These are phyloP conservation scores for Coemansia umbellata DNA, from an alignment of 192 early-diverging fungal species.

Conservation along the genomic window DNA sequence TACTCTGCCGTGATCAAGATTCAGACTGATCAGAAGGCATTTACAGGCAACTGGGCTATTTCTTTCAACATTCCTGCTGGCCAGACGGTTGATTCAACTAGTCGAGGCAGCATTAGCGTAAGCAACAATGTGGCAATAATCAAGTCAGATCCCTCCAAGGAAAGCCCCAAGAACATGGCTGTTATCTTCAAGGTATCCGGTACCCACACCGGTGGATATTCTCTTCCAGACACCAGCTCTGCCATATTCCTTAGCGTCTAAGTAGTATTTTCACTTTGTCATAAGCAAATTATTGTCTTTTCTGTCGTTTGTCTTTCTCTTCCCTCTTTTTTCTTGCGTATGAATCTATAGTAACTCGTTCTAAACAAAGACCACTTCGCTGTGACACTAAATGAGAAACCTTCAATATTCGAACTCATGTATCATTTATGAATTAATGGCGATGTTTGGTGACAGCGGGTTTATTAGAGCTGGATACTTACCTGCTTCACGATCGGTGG, in stretches of 20 bases:
- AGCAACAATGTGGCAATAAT: slow-evolving; percentile 29
- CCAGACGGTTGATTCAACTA: slow-evolving; percentile 38
- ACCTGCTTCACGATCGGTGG: too few species aligned
- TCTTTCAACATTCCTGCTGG: slow-evolving; percentile 35
- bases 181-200: slow-evolving; percentile 40
- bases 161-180: slow-evolving; percentile 38
- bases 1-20: slow-evolving; percentile 46
- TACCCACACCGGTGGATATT: slow-evolving; percentile 25
- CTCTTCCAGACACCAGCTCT: slow-evolving; percentile 27
- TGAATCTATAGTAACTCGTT: too few species aligned
- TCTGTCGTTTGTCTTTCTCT: too few species aligned
- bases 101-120: slow-evolving; percentile 25
- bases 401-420: too few species aligned
- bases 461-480: too few species aligned
- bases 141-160: slow-evolving; percentile 24
- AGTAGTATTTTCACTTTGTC: not conserved
- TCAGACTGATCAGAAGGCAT: slow-evolving; percentile 32
- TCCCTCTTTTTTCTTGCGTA: too few species aligned
- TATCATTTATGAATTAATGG: too few species aligned
- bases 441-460: too few species aligned
- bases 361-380: too few species aligned
- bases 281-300: not conserved
- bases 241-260: slow-evolving; percentile 21
- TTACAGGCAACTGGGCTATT: slow-evolving; percentile 45
- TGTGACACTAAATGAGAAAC: too few species aligned